These are phyloP conservation scores for Poronia punctata DNA, from an alignment of 495 filamentous ascomycete species.

Conservation along the genomic window DNA sequence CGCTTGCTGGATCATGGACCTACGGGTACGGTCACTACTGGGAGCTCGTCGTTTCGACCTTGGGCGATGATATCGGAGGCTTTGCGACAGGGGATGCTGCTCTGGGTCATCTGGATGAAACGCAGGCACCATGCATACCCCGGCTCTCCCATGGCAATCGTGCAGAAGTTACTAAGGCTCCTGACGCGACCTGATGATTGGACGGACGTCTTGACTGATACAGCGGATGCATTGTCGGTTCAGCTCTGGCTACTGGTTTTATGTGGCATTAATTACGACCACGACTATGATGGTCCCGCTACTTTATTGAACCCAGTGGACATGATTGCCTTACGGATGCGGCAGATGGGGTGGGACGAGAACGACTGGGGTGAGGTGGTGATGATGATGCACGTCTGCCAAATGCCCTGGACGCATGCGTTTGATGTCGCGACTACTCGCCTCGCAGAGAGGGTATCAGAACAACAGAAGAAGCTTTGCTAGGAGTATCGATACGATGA, in stretches of 20 bases:
- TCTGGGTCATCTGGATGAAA: slow-evolving; percentile 2
- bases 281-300: neutral
- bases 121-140: slow-evolving; percentile 1
- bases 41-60: neutral
- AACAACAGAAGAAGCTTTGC: too few species aligned
- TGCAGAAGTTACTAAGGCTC: neutral
- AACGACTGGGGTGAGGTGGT: slow-evolving; percentile 1
- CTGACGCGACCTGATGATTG: neutral
- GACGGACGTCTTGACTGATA: neutral
- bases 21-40: too few species aligned
- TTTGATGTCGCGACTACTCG: neutral
- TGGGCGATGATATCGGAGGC: neutral
- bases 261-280: neutral
- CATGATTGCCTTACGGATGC: slow-evolving; percentile 1
- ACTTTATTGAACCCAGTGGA: neutral
- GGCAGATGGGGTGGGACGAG: slow-evolving; percentile 1
- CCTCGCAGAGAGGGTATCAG: slow-evolving; percentile 1
- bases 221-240: too few species aligned
- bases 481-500: too few species aligned
- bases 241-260: neutral
- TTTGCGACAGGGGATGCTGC: neutral
- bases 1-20: slow-evolving; percentile 3
- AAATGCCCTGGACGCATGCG: slow-evolving; percentile 2
- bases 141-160: slow-evolving; percentile 1
- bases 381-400: slow-evolving; percentile 2